phyloP scores from a whole-genome alignment of 1,284 basidiomycete genomes.

The Clitocybe nebularis region DNA sequence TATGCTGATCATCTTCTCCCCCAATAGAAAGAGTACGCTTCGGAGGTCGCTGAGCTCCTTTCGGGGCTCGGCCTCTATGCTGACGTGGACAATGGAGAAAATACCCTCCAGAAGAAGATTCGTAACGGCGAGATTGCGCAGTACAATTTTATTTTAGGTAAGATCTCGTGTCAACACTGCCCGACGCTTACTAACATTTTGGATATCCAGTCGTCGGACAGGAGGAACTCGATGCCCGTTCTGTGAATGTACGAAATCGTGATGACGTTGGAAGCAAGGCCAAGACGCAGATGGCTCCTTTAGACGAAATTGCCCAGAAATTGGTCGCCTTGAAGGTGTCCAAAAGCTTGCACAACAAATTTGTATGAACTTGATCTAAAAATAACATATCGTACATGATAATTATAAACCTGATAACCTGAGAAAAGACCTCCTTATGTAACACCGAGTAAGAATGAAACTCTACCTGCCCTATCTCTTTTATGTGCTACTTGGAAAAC shows the following conservation, averaged over 20 bases:
- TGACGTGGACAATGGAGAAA: slow-evolving; percentile 89
- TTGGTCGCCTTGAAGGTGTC: slow-evolving; percentile 62
- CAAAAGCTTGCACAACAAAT: slow-evolving; percentile 51
- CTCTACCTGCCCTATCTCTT: too few species aligned
- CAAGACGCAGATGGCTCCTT: slow-evolving; percentile 60
- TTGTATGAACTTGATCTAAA: slow-evolving; percentile 26
- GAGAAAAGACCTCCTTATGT: too few species aligned
- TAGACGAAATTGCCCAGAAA: slow-evolving; percentile 65
- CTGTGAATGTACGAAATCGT: slow-evolving; percentile 94
- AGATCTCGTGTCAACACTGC: slow-evolving; percentile 23
- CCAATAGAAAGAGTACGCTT: slow-evolving; percentile 86
- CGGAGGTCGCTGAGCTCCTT: slow-evolving; percentile 71
- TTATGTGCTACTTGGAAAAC: too few species aligned
- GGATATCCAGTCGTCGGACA: slow-evolving; percentile 80
- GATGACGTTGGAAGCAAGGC: slow-evolving; percentile 87
- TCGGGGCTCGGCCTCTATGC: slow-evolving; percentile 76
- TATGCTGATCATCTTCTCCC: slow-evolving; percentile 13
- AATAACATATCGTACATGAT: too few species aligned
- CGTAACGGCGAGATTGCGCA: slow-evolving; percentile 89
- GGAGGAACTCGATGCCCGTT: slow-evolving; percentile 79
- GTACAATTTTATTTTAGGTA: slow-evolving; percentile 97
- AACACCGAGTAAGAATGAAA: too few species aligned
- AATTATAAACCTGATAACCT: too few species aligned
- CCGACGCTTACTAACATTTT: slow-evolving; percentile 3
- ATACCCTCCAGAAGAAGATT: slow-evolving; percentile 97